Evolutionary conservation across 148 eudicot species (phyloP).

Genomic region (Hydrangea macrophylla): DNA sequence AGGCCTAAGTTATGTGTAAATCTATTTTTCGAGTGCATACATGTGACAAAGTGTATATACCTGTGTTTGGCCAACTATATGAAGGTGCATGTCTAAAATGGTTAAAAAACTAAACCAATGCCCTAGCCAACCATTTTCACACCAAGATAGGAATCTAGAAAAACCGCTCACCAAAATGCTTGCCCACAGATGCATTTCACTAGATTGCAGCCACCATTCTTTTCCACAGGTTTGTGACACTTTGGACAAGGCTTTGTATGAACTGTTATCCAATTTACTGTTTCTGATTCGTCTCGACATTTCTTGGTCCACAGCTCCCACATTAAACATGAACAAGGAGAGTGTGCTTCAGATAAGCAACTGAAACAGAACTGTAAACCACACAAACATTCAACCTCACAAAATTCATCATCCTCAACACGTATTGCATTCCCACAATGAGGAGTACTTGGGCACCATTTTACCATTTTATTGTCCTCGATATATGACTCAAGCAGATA

Average conservation of each 20-base stretch:
- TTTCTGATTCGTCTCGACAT: constrained; percentile 63
- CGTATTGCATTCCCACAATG: constrained; percentile 86
- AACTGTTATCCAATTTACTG: constrained; percentile 63
- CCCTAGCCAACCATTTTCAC: background rate
- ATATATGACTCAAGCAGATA: constrained; percentile 74
- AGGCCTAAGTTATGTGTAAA: too few relatives aligned
- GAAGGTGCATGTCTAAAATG: background rate
- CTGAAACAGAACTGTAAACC: constrained; percentile 74
- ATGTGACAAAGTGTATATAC: too few relatives aligned
- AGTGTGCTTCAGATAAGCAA: constrained; percentile 64
- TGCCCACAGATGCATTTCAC: constrained; percentile 68
- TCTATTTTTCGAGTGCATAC: too few relatives aligned
- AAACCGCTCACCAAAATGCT: constrained; percentile 53
- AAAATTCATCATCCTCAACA: constrained; percentile 50
- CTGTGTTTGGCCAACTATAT: too few relatives aligned
- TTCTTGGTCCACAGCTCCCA: constrained; percentile 75
- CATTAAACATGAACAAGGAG: constrained; percentile 83
- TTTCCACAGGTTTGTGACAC: constrained; percentile 71
- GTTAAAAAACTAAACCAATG: background rate
- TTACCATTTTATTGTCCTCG: constrained; percentile 72
- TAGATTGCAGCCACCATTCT: constrained; percentile 80
- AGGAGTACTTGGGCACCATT: constrained; percentile 82
- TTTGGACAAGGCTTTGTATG: constrained; percentile 75
- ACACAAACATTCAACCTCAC: constrained; percentile 74
- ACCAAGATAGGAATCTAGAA: background rate